These are phyloP conservation scores for Fusarium xylarioides DNA, from an alignment of 2,329 filamentous ascomycete species.

Conservation along the genomic window DNA sequence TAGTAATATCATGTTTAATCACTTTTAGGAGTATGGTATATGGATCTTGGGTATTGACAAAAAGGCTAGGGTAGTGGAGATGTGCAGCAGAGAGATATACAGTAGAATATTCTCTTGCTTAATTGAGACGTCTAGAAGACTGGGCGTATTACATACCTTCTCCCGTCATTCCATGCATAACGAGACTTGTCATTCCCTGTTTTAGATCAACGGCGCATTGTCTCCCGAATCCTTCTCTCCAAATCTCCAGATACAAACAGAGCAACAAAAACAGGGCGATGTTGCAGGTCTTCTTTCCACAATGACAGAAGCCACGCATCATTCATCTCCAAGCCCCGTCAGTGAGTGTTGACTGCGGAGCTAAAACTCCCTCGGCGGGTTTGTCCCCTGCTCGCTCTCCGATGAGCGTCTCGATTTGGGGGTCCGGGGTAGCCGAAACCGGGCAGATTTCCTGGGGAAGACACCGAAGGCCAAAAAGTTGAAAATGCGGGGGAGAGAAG, in stretches of 20 bases:
- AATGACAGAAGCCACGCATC: constrained; percentile 7
- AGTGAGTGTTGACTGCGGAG: not conserved
- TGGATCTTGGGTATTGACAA: not conserved
- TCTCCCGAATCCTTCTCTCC: not conserved
- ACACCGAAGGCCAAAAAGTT: not conserved
- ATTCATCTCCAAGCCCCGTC: not conserved
- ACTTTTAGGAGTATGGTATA: constrained; percentile 43
- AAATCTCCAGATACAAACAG: not conserved
- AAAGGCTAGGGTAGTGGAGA: not conserved
- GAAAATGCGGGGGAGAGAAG: constrained; percentile 7
- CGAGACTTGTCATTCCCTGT: not conserved
- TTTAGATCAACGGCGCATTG: not conserved
- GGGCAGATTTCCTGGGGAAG: constrained; percentile 23
- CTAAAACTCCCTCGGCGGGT: not conserved
- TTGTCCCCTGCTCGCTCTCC: constrained; percentile 16
- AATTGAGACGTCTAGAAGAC: not conserved
- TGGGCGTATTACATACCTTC: not conserved
- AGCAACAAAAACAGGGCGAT: not conserved
- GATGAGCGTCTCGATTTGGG: constrained; percentile 22
- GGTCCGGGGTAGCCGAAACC: constrained; percentile 26
- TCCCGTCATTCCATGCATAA: constrained; percentile 13
- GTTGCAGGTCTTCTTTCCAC: not conserved
- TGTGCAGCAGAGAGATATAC: not conserved
- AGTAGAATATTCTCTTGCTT: constrained; percentile 8
- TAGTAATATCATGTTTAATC: constrained; percentile 52